These are phyloP conservation scores for Puya raimondii DNA, from an alignment of 176 grass and related monocot genomes.

Conservation along the genomic window DNA sequence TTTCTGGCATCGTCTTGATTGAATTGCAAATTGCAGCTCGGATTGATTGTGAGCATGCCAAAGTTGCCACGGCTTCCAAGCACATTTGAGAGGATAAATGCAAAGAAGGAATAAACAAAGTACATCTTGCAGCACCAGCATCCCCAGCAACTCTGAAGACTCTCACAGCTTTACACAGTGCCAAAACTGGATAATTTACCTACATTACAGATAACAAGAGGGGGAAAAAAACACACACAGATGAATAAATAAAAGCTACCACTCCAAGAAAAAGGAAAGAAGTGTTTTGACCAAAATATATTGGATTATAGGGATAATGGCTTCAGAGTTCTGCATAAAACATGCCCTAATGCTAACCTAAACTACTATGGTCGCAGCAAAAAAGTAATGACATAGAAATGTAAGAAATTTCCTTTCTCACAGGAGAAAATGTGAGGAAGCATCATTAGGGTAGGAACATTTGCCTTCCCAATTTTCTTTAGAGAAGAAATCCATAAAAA, in stretches of 20 bases:
- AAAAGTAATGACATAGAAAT: not conserved
- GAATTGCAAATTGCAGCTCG: slow-evolving; percentile 47
- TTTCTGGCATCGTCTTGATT: slow-evolving; percentile 77
- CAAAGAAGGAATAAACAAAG: slow-evolving; percentile 50
- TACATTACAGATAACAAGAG: slow-evolving; percentile 32
- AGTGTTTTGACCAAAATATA: not conserved
- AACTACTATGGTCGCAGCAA: not conserved
- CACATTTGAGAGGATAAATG: slow-evolving; percentile 36
- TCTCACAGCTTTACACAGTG: slow-evolving; percentile 62
- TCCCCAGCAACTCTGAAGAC: slow-evolving; percentile 35
- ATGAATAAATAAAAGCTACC: slow-evolving; percentile 12
- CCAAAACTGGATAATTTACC: slow-evolving; percentile 67
- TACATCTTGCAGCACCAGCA: slow-evolving; percentile 23
- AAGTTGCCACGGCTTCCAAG: slow-evolving; percentile 48
- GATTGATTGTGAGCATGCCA: slow-evolving; percentile 48
- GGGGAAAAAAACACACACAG: slow-evolving; percentile 1
- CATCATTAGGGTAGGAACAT: too few relatives aligned
- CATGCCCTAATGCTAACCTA: not conserved
- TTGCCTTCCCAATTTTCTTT: too few relatives aligned
- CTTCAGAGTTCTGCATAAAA: not conserved
- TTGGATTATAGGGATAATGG: not conserved
- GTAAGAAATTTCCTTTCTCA: not conserved
- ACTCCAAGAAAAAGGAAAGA: slow-evolving; percentile 7
- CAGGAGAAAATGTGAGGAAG: too few relatives aligned
- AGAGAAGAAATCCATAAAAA: too few relatives aligned